A percentile compares a stretch with the other conserved stretches of the same genome.
Evolutionary conservation across 139 green algal species (phyloP).

Genomic region (Chlamydomonas sphaeroides): DNA sequence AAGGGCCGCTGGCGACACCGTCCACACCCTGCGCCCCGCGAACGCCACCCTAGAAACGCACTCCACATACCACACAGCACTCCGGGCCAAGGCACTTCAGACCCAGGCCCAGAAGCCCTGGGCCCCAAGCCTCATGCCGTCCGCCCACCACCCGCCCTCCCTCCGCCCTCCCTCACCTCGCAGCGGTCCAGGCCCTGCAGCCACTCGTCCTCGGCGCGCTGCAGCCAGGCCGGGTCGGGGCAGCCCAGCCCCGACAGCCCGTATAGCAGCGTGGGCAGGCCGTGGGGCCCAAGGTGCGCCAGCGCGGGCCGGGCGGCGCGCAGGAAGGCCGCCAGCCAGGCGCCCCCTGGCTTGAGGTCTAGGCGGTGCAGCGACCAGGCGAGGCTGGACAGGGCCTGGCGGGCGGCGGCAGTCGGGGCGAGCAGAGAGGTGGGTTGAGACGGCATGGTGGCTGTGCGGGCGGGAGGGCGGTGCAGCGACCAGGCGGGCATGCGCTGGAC

Average conservation of each 20-base stretch:
- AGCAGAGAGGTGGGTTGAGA: background rate
- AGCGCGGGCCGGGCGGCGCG: background rate
- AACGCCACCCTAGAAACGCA: too few species aligned
- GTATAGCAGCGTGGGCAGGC: constrained; percentile 31
- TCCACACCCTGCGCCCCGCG: too few species aligned
- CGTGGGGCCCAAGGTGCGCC: background rate
- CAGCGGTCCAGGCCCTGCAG: constrained; percentile 4
- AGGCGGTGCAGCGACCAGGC: constrained; percentile 17
- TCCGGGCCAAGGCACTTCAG: too few species aligned
- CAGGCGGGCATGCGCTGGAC: too few species aligned
- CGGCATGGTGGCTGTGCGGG: background rate
- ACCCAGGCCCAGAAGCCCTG: background rate
- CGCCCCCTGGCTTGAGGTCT: background rate
- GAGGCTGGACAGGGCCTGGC: constrained; percentile 12
- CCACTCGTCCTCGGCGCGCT: constrained; percentile 16
- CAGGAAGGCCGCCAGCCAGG: constrained; percentile 15
- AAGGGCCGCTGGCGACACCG: too few species aligned
- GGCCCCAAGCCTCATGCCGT: too few species aligned
- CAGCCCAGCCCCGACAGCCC: background rate
- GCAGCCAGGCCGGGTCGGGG: background rate
- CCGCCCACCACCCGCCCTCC: too few species aligned
- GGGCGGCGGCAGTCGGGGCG: too few species aligned
- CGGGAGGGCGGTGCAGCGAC: too few species aligned
- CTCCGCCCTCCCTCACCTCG: background rate
- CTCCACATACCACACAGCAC: too few species aligned